Base-by-base conservation (phyloP, 2,329 filamentous ascomycete species). In the Monosporascus sp. region DNA sequence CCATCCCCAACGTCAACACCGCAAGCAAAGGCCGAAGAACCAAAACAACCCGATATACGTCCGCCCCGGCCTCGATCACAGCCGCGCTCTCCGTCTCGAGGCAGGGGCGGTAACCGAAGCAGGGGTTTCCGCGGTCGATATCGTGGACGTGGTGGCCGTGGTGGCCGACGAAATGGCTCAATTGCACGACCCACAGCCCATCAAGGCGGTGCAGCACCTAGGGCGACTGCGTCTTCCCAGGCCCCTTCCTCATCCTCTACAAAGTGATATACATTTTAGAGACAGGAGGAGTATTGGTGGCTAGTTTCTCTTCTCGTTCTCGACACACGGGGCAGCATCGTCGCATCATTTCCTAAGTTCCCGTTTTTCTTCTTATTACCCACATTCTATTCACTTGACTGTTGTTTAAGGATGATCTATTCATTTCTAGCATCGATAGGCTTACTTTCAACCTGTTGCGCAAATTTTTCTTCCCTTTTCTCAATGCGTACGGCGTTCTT, bases 141-240 rank as follows among this genome's bases (percentile, higher is more conserved):
- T 52, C 63, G 63, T 27, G 58, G 57, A 43, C 61, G 63, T 24
- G 60, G 56, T 52, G 60, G 61, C n/a, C 61, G 63, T 24, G 60
- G 56, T 52, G 60, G 61, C n/a, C 62, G 62, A 56, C 60, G 57
- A 22, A 61, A 64, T 36, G 41, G 54, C 31, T 57, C 61, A 34
- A 59, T 55, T 34, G 46, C 56, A 9, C 61, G 53, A 49, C 50
- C 52, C 31, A 57, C n/a, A 17, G 5, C 48, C 27, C 56, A 60
- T 19, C 56, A 51, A 38, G 51, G 52, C 3, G 41, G 41, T 34
- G 17, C 43, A 20, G 46, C 40, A n/a, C 14, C 43, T n/a, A 46
- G 14, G 17, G 11, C 16, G 11, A 31, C 17, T 19, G 14, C 24
- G 19, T 27, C 43, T 27, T 46, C 43, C 20, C 43, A 46, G 24